Percentiles rank a stretch among this genome's conserved stretches.
Evolutionary conservation across 208 protist species (phyloP).

Genomic region (Crithidia thermophila): DNA sequence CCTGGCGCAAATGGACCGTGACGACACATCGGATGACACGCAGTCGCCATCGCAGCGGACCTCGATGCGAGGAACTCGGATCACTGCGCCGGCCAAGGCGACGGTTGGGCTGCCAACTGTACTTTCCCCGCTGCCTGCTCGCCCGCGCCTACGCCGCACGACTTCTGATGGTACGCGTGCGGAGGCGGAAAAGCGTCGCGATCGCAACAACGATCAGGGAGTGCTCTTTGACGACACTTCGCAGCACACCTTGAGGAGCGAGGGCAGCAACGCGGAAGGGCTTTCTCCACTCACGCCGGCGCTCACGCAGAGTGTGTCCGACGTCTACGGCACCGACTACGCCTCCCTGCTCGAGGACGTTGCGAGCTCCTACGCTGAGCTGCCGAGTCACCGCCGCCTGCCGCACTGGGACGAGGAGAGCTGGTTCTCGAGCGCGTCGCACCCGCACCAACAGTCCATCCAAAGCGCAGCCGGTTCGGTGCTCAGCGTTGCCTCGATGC

Average conservation of each 20-base stretch:
- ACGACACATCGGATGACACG: neutral
- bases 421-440: constrained; percentile 41
- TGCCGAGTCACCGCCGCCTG: neutral
- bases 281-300: constrained; percentile 16
- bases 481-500: neutral
- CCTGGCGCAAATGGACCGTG: neutral
- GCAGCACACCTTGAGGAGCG: neutral
- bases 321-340: constrained; percentile 20
- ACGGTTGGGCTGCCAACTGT: neutral
- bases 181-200: no score
- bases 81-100: neutral
- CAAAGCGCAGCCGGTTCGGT: constrained; percentile 3
- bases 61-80: neutral
- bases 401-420: constrained; percentile 26
- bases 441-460: constrained; percentile 1
- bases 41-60: neutral
- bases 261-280: neutral
- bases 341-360: constrained; percentile 14
- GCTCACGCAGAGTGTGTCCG: constrained; percentile 17
- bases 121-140: constrained; percentile 6
- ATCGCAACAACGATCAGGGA: no score
- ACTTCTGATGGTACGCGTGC: no score
- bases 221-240: no score
- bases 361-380: constrained; percentile 12
- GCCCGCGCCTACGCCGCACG: no score